Evolutionary conservation across 2,329 filamentous ascomycete species (phyloP), one percentile per base, ranked within the genome.

Genomic region (Alternaria gaisen): DNA sequence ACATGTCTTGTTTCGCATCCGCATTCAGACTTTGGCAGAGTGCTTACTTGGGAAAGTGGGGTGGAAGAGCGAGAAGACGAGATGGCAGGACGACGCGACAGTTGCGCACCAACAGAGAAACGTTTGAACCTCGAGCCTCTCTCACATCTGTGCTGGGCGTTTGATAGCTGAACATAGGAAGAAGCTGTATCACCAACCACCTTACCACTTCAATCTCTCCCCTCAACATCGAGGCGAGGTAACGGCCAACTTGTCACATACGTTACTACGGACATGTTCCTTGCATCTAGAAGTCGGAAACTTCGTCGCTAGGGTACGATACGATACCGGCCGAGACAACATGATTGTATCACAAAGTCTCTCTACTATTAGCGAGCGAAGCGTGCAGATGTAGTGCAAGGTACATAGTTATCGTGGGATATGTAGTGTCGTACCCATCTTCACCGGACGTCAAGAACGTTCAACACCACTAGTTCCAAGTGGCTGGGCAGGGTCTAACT

Each of bases 381-480:
- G 32, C 14, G 32, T 36, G 32, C 32, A 36, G 11, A 1, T 12
- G 46, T 36, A 24, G 46, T 36, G 18, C 46, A 48, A 48, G 46
- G 46, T 34, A 48, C 42, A 6, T 8, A 28, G 6, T 11, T 11
- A n/a, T 42, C 20, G 20, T 16, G 40, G 9, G 38, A 22, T 20
- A 3, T n/a, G 40, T 42, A 24, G 40, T 48, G 18, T 24, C 14
- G 12, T 41, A 44, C 36, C 55, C 58, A 57, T 53, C 44, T 48
- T 60, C 61, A 62, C 53, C 60, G 59, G 58, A 56, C 42, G 46
- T 50, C 30, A 7, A 50, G 24, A 26, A 30, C 28, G 14, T 44
- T n/a, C 14, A 38, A 32, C 24, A 30, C 28, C 10, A 30, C 28
- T 30, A 30, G 28, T 11, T 30, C 28, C 28, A 30, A 30, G 28